These are phyloP conservation scores for Dendrobium huoshanense DNA, from an alignment of 106 monocot species.

Conservation along the genomic window DNA sequence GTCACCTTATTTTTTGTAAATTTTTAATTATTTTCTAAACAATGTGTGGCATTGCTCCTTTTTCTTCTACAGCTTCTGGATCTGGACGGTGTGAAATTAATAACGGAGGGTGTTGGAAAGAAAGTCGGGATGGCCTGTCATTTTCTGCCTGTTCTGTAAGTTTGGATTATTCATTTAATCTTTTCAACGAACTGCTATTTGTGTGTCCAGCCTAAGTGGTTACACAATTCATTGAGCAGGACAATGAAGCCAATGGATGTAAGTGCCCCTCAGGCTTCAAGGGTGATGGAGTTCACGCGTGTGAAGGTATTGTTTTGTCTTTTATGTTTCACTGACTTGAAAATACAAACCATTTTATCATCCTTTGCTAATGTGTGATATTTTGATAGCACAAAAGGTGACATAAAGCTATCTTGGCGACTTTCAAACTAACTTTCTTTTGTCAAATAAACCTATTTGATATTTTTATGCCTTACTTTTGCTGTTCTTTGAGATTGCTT, in stretches of 20 bases:
- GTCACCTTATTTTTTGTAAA: neutral
- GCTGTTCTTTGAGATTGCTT: no score
- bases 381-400: no score
- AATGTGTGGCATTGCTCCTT: no score
- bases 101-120: conserved; percentile 97
- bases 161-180: neutral
- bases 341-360: neutral
- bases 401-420: no score
- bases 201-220: neutral
- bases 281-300: conserved; percentile 73
- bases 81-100: conserved; percentile 89
- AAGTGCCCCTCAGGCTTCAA: conserved; percentile 88
- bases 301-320: conserved; percentile 53
- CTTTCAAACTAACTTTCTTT: neutral
- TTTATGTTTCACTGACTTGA: neutral
- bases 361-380: neutral
- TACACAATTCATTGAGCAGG: conserved; percentile 24
- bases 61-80: conserved; percentile 61
- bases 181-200: neutral
- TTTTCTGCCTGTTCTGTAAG: conserved; percentile 82
- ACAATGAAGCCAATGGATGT: conserved; percentile 46
- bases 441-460: neutral
- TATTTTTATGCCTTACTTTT: neutral
- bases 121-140: conserved; percentile 40
- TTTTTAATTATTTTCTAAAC: no score